Conservation (phyloP, 148 eudicot species). For the Tetragonia tetragonoides region DNA sequence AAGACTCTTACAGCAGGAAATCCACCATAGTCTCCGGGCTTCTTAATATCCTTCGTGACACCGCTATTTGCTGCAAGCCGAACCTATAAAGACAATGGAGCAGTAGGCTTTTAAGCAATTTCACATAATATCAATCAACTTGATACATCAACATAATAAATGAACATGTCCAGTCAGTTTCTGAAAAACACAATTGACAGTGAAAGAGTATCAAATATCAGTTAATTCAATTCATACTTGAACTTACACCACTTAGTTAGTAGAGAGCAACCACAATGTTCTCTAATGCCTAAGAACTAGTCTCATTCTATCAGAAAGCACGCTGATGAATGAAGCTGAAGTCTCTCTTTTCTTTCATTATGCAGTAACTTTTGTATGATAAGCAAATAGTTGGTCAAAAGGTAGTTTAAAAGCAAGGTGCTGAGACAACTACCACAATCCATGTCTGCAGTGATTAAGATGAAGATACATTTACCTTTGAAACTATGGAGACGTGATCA, state of each 20-base stretch:
- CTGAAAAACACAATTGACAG: not conserved
- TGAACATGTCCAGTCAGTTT: not conserved
- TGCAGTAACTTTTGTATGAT: not conserved
- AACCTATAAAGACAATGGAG: slow-evolving; percentile 47
- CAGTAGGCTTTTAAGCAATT: slow-evolving; percentile 8
- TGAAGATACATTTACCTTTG: slow-evolving; percentile 47
- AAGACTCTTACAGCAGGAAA: slow-evolving; percentile 82
- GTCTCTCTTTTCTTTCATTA: not conserved
- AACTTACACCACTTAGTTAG: not conserved
- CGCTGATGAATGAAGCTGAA: not conserved
- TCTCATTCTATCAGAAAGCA: not conserved
- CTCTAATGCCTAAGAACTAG: not conserved
- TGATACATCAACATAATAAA: not conserved
- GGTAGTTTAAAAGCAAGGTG: not conserved
- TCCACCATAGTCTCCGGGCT: slow-evolving; percentile 93
- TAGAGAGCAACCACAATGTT: not conserved
- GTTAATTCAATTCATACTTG: not conserved
- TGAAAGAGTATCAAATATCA: not conserved
- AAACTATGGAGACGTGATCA: slow-evolving; percentile 76
- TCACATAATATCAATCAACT: not conserved
- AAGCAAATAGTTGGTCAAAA: not conserved
- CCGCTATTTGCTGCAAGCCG: slow-evolving; percentile 84
- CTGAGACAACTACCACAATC: not conserved
- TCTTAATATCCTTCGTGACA: slow-evolving; percentile 76
- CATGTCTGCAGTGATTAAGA: not conserved